These are phyloP conservation scores for Ophiostoma himal-ulmi DNA, from an alignment of 2,329 filamentous ascomycete genomes.

Conservation along the genomic window DNA sequence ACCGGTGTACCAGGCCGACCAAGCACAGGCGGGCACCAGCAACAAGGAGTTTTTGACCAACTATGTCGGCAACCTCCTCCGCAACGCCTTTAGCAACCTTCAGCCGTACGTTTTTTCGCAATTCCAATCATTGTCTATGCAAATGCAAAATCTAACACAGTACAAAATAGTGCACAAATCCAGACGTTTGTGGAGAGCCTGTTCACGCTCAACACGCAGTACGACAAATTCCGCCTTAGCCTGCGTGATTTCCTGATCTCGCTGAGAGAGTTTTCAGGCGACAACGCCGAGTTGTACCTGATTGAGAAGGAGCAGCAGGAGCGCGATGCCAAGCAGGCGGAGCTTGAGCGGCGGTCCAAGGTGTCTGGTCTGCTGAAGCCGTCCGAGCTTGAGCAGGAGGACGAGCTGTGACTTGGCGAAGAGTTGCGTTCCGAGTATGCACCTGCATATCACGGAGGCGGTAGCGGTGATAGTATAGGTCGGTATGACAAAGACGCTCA, in stretches of 20 bases:
- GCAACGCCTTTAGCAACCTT: constrained; percentile 89
- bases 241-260: constrained; percentile 96
- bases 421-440: constrained; percentile 11
- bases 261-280: constrained; percentile 91
- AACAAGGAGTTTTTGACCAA: constrained; percentile 88
- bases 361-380: constrained; percentile 94
- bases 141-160: neutral
- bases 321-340: constrained; percentile 75
- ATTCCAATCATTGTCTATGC: neutral
- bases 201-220: constrained; percentile 80
- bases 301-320: constrained; percentile 94
- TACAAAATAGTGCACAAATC: constrained; percentile 65
- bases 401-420: constrained; percentile 33
- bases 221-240: constrained; percentile 92
- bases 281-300: constrained; percentile 88
- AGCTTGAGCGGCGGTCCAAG: constrained; percentile 88
- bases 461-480: neutral
- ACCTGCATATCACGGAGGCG: neutral
- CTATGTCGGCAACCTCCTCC: constrained; percentile 78
- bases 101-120: constrained; percentile 59
- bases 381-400: constrained; percentile 86
- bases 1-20: constrained; percentile 79
- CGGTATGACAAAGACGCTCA: neutral
- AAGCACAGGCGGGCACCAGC: constrained; percentile 73
- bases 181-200: constrained; percentile 82